A percentile compares a stretch with the other conserved stretches of the same genome.
These are phyloP conservation scores for Juncus inflexus DNA, from an alignment of 176 grass and related monocot species.

Conservation along the genomic window DNA sequence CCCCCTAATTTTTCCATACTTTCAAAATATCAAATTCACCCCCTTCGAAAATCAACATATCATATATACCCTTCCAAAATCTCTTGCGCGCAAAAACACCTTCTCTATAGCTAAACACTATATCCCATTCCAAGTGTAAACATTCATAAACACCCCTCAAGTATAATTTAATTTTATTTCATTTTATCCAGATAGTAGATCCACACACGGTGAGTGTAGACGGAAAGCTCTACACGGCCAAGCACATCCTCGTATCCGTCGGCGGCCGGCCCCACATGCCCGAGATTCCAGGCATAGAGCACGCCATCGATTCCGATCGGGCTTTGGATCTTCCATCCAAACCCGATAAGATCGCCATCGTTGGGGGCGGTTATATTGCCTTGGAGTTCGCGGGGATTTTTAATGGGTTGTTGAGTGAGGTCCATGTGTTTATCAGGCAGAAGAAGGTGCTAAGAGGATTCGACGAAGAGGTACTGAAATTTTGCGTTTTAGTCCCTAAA, in stretches of 20 bases:
- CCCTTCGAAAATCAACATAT: too few species aligned
- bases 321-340: constrained; percentile 53
- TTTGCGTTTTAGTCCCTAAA: too few species aligned
- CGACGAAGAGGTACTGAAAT: constrained; percentile 64
- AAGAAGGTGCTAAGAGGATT: constrained; percentile 70
- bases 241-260: constrained; percentile 62
- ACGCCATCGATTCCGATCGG: constrained; percentile 67
- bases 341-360: constrained; percentile 71
- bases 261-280: constrained; percentile 54
- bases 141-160: not conserved
- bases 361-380: constrained; percentile 76
- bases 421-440: constrained; percentile 82
- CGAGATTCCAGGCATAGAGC: constrained; percentile 63
- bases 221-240: constrained; percentile 63
- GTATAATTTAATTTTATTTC: constrained; percentile 24
- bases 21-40: too few species aligned
- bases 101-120: too few species aligned
- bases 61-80: too few species aligned
- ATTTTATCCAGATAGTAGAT: constrained; percentile 52
- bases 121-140: not conserved
- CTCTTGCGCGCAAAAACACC: too few species aligned
- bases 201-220: constrained; percentile 60
- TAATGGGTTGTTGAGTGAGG: constrained; percentile 69
- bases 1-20: too few species aligned
- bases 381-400: constrained; percentile 81